Evolutionary conservation across 768 basidiomycete species (phyloP).

Genomic region (Albatrellus ellisii): DNA sequence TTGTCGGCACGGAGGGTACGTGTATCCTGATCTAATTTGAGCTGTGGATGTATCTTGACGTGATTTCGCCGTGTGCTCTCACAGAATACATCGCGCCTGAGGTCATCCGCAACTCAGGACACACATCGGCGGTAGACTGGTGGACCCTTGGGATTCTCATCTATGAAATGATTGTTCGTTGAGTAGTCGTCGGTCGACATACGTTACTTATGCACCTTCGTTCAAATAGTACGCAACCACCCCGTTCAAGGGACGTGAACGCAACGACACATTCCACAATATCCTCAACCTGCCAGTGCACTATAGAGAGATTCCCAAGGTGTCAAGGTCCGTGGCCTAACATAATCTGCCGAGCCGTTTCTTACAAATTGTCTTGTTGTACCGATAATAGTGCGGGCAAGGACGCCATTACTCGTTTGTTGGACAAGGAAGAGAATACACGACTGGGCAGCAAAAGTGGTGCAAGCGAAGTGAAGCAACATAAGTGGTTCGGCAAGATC

Average conservation of each 20-base stretch:
- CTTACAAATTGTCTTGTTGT: background rate
- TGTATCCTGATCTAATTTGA: conserved; percentile 1
- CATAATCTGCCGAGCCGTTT: background rate
- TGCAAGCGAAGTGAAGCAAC: conserved; percentile 96
- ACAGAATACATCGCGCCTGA: conserved; percentile 98
- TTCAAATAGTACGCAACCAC: conserved; percentile 79
- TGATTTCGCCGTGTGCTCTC: conserved; percentile 13
- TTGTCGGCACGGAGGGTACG: conserved; percentile 96
- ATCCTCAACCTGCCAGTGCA: conserved; percentile 77
- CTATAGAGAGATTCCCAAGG: conserved; percentile 78
- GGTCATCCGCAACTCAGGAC: conserved; percentile 92
- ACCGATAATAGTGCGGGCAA: conserved; percentile 57
- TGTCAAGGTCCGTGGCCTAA: conserved; percentile 26
- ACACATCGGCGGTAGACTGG: conserved; percentile 99
- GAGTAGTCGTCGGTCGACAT: conserved; percentile 7
- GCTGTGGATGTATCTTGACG: background rate
- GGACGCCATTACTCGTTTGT: conserved; percentile 71
- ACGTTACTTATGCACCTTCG: conserved; percentile 11
- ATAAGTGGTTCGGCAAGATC: conserved; percentile 95
- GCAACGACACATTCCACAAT: conserved; percentile 93
- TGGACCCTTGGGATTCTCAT: conserved; percentile 98
- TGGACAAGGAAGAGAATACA: conserved; percentile 86
- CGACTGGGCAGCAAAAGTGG: conserved; percentile 87
- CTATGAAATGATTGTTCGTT: conserved; percentile 97
- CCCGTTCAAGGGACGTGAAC: conserved; percentile 93